Evolutionary conservation across 1,284 basidiomycete species (phyloP).

Genomic region (Tetrapyrgos nigripes): DNA sequence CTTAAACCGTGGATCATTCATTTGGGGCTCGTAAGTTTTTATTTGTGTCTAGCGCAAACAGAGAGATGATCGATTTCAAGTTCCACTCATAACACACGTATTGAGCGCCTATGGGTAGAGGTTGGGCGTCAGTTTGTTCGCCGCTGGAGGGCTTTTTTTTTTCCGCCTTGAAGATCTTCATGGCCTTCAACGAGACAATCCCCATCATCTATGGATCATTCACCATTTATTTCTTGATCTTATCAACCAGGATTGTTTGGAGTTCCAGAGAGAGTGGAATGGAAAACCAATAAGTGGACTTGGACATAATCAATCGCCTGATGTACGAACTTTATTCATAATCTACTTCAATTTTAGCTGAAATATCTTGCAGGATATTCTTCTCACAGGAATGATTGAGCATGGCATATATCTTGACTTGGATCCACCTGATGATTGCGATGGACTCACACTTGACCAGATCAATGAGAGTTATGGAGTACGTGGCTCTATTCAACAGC

Average conservation of each 20-base stretch:
- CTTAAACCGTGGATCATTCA: not conserved
- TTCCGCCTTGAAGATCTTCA: constrained; percentile 26
- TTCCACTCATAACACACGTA: constrained; percentile 38
- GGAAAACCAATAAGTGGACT: constrained; percentile 28
- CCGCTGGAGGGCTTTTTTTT: constrained; percentile 38
- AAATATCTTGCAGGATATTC: not conserved
- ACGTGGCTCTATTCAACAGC: too few species aligned
- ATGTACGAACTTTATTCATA: constrained; percentile 38
- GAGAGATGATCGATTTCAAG: constrained; percentile 14
- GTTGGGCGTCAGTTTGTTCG: constrained; percentile 22
- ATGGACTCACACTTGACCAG: not conserved
- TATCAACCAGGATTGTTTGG: constrained; percentile 23
- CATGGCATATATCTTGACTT: not conserved
- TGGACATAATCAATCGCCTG: not conserved
- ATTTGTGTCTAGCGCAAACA: constrained; percentile 39
- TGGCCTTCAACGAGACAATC: constrained; percentile 23
- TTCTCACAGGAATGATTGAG: not conserved
- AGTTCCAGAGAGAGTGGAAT: constrained; percentile 37
- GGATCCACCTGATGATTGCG: not conserved
- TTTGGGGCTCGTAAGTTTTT: not conserved
- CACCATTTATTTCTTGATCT: constrained; percentile 32
- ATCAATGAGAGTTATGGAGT: not conserved
- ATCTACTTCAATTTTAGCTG: too few species aligned
- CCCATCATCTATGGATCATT: constrained; percentile 36
- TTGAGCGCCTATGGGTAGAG: constrained; percentile 44